These are phyloP conservation scores for Chalara sp. DNA, from an alignment of 2,329 filamentous ascomycete species.

Conservation along the genomic window DNA sequence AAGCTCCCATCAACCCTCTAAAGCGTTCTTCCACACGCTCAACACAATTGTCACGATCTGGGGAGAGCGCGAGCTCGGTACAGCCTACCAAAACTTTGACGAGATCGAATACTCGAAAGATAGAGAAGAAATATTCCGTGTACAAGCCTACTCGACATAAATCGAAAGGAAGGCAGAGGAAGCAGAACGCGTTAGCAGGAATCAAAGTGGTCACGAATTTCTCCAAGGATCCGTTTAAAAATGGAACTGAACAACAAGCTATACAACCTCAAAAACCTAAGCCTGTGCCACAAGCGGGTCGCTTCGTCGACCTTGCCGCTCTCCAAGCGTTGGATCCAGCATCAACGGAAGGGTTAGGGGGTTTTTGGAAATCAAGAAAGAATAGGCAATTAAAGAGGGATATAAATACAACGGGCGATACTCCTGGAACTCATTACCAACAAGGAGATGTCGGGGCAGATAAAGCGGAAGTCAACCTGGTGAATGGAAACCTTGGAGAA, in stretches of 20 bases:
- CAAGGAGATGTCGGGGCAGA: not conserved
- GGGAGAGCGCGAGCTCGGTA: slow-evolving; percentile 8
- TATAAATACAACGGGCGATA: not conserved
- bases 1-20: not conserved
- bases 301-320: slow-evolving; percentile 47
- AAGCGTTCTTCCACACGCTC: slow-evolving; percentile 1
- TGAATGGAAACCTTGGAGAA: slow-evolving; percentile 10
- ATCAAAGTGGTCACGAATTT: slow-evolving; percentile 68
- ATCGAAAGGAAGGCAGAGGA: slow-evolving; percentile 54
- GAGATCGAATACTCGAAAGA: slow-evolving; percentile 12
- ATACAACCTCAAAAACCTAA: slow-evolving; percentile 27
- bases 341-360: slow-evolving; percentile 10
- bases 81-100: slow-evolving; percentile 6
- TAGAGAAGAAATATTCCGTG: slow-evolving; percentile 23
- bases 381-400: slow-evolving; percentile 11
- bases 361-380: slow-evolving; percentile 25
- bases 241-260: slow-evolving; percentile 38
- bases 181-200: slow-evolving; percentile 52
- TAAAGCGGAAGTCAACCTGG: slow-evolving; percentile 1
- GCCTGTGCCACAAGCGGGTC: slow-evolving; percentile 12
- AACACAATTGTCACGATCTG: slow-evolving; percentile 18
- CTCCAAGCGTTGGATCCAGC: slow-evolving; percentile 48
- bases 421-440: not conserved
- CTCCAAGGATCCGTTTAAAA: slow-evolving; percentile 35
- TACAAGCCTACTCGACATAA: slow-evolving; percentile 36